These are phyloP conservation scores for Stentor coeruleus DNA, from an alignment of 73 alveolate genomes.

Conservation along the genomic window DNA sequence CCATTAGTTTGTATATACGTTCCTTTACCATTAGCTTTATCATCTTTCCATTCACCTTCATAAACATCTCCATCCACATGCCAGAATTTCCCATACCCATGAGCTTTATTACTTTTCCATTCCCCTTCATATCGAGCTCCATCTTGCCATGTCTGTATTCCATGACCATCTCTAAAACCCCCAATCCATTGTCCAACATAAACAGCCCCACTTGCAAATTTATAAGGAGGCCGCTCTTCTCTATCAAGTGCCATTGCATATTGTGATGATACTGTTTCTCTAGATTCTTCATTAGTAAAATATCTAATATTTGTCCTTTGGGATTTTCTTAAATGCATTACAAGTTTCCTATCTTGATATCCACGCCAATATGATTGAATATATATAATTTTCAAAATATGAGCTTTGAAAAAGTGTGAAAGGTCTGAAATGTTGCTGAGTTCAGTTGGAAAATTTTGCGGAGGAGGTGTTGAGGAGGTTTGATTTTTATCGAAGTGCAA, in stretches of 20 bases:
- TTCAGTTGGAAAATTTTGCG: too few relatives aligned
- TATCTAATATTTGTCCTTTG: too few relatives aligned
- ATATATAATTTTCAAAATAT: too few relatives aligned
- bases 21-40: constrained; percentile 48
- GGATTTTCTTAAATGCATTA: too few relatives aligned
- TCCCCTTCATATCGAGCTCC: constrained; percentile 38
- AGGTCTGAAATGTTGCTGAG: too few relatives aligned
- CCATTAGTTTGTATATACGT: constrained; percentile 43
- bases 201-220: constrained; percentile 50
- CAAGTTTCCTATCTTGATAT: too few relatives aligned
- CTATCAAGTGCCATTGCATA: constrained; percentile 33
- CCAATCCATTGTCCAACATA: constrained; percentile 64
- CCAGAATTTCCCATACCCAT: constrained; percentile 39
- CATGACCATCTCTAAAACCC: constrained; percentile 55
- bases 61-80: constrained; percentile 45
- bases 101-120: constrained; percentile 42
- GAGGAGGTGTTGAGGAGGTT: too few relatives aligned
- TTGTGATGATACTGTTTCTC: constrained; percentile 38
- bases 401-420: too few relatives aligned
- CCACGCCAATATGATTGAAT: too few relatives aligned
- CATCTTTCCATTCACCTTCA: constrained; percentile 44
- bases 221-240: constrained; percentile 45
- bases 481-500: too few relatives aligned
- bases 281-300: constrained; percentile 43
- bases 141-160: background rate